Conservation (phyloP, 2,329 filamentous ascomycete species). For the Coniosporium tulheliwenetii region DNA sequence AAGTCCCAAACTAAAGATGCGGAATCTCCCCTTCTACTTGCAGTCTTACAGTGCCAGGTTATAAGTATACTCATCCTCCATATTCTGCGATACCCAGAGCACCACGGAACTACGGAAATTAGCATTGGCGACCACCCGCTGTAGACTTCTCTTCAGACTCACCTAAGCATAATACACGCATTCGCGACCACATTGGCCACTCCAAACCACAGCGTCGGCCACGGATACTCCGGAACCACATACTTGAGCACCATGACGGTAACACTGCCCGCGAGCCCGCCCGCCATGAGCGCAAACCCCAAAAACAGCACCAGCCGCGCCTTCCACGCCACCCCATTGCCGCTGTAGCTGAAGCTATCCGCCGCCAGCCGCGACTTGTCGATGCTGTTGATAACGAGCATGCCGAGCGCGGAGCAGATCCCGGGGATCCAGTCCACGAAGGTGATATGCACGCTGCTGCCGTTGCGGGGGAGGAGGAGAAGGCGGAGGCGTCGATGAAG, state of each 20-base stretch:
- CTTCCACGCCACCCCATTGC: conserved; percentile 55
- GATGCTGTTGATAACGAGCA: conserved; percentile 59
- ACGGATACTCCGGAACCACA: conserved; percentile 40
- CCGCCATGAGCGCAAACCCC: conserved; percentile 53
- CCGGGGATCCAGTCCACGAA: conserved; percentile 59
- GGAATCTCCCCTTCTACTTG: too few relatives aligned
- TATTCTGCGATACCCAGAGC: conserved; percentile 56
- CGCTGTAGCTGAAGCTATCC: conserved; percentile 49
- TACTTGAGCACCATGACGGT: conserved; percentile 56
- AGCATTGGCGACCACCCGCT: too few relatives aligned
- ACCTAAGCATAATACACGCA: conserved; percentile 52
- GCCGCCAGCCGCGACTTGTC: conserved; percentile 50
- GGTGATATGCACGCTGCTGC: conserved; percentile 46
- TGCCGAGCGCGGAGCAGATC: conserved; percentile 53
- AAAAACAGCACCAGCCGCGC: conserved; percentile 52
- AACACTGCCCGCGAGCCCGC: conserved; percentile 50
- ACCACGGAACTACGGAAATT: conserved; percentile 37
- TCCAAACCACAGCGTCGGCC: conserved; percentile 51
- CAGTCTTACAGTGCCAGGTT: conserved; percentile 41
- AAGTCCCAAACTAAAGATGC: too few relatives aligned
- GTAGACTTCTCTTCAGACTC: conserved; percentile 12
- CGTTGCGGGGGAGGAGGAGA: conserved; percentile 47
- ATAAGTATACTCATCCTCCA: conserved; percentile 59
- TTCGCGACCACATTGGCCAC: conserved; percentile 52
- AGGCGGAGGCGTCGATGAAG: conserved; percentile 50